phyloP scores from a whole-genome alignment of 208 protist species.

The Acanthamoeba sp. region DNA sequence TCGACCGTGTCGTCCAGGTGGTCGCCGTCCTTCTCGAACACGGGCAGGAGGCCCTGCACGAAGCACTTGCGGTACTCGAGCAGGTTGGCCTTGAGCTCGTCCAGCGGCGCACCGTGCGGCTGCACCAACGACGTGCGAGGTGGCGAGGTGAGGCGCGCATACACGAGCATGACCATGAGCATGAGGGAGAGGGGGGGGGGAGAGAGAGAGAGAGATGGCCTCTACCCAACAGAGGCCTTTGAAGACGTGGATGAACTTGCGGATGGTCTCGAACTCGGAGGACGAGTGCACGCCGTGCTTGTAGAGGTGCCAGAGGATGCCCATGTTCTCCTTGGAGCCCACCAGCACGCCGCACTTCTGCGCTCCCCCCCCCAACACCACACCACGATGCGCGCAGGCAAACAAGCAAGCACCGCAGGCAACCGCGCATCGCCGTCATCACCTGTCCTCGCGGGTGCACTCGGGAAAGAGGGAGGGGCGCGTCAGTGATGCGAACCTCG shows the following conservation, averaged over 20 bases:
- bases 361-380: not conserved
- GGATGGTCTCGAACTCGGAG: slow-evolving; percentile 9
- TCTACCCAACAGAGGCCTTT: slow-evolving; percentile 30
- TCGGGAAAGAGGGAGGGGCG: no score
- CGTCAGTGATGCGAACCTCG: not conserved
- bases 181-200: not conserved
- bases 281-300: slow-evolving; percentile 39
- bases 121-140: not conserved
- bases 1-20: not conserved
- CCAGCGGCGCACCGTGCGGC: slow-evolving; percentile 1
- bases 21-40: slow-evolving; percentile 29
- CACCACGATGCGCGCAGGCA: no score
- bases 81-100: not conserved
- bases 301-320: slow-evolving; percentile 15
- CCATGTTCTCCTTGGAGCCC: slow-evolving; percentile 22
- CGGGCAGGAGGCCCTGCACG: slow-evolving; percentile 15
- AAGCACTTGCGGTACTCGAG: slow-evolving; percentile 52
- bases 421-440: no score
- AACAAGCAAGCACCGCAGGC: no score
- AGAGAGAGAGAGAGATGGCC: not conserved
- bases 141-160: not conserved
- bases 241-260: slow-evolving; percentile 64
- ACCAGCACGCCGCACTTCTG: slow-evolving; percentile 56
- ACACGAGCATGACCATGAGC: not conserved
- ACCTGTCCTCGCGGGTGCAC: no score